Evolutionary conservation across 1,284 basidiomycete genomes (phyloP), one percentile per base, ranked within the genome.

Genomic region (Cutaneotrichosporon cyanovorans): DNA sequence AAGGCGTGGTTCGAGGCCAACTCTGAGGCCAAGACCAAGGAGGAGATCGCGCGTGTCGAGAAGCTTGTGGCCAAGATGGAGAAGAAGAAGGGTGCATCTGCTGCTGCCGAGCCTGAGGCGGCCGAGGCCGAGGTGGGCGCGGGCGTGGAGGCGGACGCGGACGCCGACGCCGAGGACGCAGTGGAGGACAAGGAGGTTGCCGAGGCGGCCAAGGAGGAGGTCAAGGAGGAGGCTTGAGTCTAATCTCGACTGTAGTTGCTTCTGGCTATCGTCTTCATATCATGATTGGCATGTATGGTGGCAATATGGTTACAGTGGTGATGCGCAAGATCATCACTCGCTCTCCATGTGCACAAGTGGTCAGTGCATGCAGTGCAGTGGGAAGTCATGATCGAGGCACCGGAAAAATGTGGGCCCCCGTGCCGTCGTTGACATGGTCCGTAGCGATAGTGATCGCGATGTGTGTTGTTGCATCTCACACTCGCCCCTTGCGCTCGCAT

Each of bases 1-100:
- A 91, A 89, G 73, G 79, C 84, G 36, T 98, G 92, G 91, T 97
- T 84, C 68, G 81, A 87, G 66, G 76, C 75, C 53, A 80, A 80
- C 70, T 76, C 78, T 61, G 74, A 72, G 40, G 58, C 71, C 18
- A 71, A 73, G 58, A 76, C 75, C 37, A 67, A 71, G 65, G 42
- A 36, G 42, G 81, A 87, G 60, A 85, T 91, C 63, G 75, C 79
- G 62, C 80, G 80, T 47, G 78, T 91, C 40, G 72, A 73, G 59
- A 76, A 79, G 55, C 60, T 74, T 37, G 77, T 80, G 33, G 68
- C 66, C 40, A 77, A 75, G 54, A 67, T 68, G 45, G 76, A 78
- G 47, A 72, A 66, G 44, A 72, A 74, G 60, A 37, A 56, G n/a
- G n/a, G n/a, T 63, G 18, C n/a, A 8, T 18, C 35, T 19, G 14